phyloP scores from a whole-genome alignment of 768 basidiomycete genomes.

The Crepidotus variabilis region DNA sequence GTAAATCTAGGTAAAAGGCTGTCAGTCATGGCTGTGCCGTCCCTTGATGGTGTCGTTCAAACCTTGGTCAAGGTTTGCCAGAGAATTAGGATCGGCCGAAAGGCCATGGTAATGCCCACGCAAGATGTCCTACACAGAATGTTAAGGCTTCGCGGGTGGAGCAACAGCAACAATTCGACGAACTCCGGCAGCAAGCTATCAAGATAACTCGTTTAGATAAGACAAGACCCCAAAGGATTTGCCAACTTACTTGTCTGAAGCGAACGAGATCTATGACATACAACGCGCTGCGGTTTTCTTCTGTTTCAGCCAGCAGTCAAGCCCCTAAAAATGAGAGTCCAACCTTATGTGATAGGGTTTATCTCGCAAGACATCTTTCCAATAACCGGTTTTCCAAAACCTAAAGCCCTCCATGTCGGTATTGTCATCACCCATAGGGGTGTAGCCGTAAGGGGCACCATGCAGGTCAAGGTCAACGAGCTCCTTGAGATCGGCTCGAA shows the following conservation, averaged over 20 bases:
- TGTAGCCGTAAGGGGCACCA: constrained; percentile 92
- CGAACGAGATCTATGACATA: constrained; percentile 95
- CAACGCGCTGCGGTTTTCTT: constrained; percentile 64
- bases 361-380: constrained; percentile 84
- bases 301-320: not conserved
- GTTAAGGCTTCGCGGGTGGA: constrained; percentile 1
- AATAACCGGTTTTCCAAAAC: constrained; percentile 98
- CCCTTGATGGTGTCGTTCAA: constrained; percentile 1
- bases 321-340: constrained; percentile 10
- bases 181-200: constrained; percentile 52
- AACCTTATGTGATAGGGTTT: constrained; percentile 94
- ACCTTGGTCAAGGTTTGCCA: constrained; percentile 96
- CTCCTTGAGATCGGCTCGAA: constrained; percentile 93
- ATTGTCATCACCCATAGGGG: constrained; percentile 97
- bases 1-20: constrained; percentile 59
- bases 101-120: constrained; percentile 90
- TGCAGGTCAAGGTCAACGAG: constrained; percentile 90
- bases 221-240: constrained; percentile 11
- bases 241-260: constrained; percentile 72
- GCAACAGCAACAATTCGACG: constrained; percentile 10
- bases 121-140: constrained; percentile 63
- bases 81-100: constrained; percentile 90
- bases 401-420: constrained; percentile 95
- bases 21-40: not conserved
- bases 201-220: constrained; percentile 1